Evolutionary conservation across 129 eudicot genomes (phyloP), one percentile per base, ranked within the genome.

Genomic region (Chrysanthemum makinoi): DNA sequence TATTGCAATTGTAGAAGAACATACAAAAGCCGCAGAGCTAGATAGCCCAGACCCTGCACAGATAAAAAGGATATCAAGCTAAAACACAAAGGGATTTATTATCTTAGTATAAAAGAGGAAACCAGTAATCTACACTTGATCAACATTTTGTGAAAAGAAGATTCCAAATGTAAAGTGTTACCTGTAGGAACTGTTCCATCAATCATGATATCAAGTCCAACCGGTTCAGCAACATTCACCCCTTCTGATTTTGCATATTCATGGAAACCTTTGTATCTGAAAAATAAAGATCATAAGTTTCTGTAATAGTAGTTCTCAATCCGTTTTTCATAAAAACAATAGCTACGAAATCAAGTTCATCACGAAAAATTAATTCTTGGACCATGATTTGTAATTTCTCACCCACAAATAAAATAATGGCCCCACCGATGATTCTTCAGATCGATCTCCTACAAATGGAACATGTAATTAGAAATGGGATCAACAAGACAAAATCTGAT

Each of bases 171-270:
- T 22, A 16, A 15, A 56, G 12, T 52, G 26, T 48, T 80, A 95
- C 99, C 99, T 30, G 97, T 86, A 43, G 99, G 99, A 72, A 95
- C 99, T 53, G 85, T 84, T 69, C 99, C 99, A 86, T 95, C 99
- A 75, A 95, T 87, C 39, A 95, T 75, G 49, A 95, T 83, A 82
- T 95, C 99, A 57, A 95, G 89, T 60, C 99, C 99, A 72, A 86
- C 91, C n/a, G 87, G 86, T 65, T 74, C 77, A 68, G 96, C 91
- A 26, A 86, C 70, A 57, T 95, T 84, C 58, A 95, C 56, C 20
- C 97, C 97, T 80, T 26, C 81, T 24, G 82, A 76, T 79, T 82
- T 95, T 6, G 88, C 97, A 83, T 78, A 90, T 81, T 95, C 99
- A 78, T 86, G 66, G 82, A 80, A 84, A 10, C 99, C 98, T 78